A percentile compares a stretch with the other conserved stretches of the same genome.
phyloP scores from a whole-genome alignment of 2,329 filamentous ascomycete species.

The Fusarium dimerum region DNA sequence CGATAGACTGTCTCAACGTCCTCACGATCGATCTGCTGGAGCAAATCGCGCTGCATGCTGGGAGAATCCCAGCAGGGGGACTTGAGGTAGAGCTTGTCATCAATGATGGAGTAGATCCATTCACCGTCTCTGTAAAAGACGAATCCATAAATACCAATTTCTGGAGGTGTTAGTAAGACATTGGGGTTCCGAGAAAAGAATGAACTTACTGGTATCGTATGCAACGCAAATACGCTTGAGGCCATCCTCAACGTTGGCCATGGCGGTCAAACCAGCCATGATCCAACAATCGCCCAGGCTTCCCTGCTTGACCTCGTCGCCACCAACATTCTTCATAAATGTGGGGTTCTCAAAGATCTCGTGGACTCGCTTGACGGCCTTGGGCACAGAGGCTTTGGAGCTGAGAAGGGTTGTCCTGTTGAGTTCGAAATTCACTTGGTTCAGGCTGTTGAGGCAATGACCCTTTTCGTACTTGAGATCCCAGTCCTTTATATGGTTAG shows the following conservation, averaged over 20 bases:
- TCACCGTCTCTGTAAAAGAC: constrained; percentile 87
- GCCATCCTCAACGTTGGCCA: constrained; percentile 71
- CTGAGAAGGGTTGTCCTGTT: constrained; percentile 45
- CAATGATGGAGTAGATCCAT: constrained; percentile 89
- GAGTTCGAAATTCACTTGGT: constrained; percentile 53
- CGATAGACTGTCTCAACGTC: constrained; percentile 72
- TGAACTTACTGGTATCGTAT: constrained; percentile 60
- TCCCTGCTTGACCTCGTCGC: constrained; percentile 77
- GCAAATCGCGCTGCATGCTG: constrained; percentile 70
- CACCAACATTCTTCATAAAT: constrained; percentile 66
- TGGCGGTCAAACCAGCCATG: constrained; percentile 74
- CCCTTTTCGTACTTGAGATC: constrained; percentile 67
- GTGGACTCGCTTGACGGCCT: constrained; percentile 73
- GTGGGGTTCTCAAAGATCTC: constrained; percentile 75
- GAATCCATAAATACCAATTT: constrained; percentile 84
- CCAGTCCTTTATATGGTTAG: constrained; percentile 50
- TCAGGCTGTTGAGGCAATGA: constrained; percentile 55
- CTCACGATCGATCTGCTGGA: constrained; percentile 74
- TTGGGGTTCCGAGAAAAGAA: neutral
- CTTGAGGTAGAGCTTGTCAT: constrained; percentile 85
- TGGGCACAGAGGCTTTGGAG: constrained; percentile 58
- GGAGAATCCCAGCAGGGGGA: constrained; percentile 81
- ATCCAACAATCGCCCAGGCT: constrained; percentile 82
- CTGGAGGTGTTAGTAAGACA: constrained; percentile 20
- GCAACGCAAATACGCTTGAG: constrained; percentile 76